Percentiles rank a stretch among this genome's conserved stretches.
These are phyloP conservation scores for Pichia sp. DNA, from an alignment of 1,139 yeast species.

Conservation along the genomic window DNA sequence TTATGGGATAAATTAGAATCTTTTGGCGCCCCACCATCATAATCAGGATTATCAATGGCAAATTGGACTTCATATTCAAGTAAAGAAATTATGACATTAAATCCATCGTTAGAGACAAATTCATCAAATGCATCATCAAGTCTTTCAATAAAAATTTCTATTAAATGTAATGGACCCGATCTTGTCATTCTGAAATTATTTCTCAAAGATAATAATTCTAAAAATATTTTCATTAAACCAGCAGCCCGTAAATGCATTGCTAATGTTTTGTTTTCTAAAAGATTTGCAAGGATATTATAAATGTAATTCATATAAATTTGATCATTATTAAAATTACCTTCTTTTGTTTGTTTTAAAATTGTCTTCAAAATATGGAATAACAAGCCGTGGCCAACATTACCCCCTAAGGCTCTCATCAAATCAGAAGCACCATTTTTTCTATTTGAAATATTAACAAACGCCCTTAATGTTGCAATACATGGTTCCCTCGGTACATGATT, in stretches of 20 bases:
- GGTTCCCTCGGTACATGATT: conserved; percentile 44
- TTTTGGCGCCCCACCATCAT: conserved; percentile 47
- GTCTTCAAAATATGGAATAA: conserved; percentile 66
- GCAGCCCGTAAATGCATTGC: conserved; percentile 52
- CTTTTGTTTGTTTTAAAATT: conserved; percentile 45
- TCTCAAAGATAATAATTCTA: conserved; percentile 53
- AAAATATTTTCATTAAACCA: conserved; percentile 63
- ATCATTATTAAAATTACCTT: conserved; percentile 32
- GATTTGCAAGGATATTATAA: conserved; percentile 52
- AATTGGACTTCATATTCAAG: conserved; percentile 62
- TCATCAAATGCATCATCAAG: conserved; percentile 45
- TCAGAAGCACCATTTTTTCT: conserved; percentile 73
- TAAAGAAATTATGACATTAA: conserved; percentile 52
- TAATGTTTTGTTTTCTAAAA: conserved; percentile 49
- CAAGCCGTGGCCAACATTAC: conserved; percentile 81
- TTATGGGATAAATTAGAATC: conserved; percentile 47
- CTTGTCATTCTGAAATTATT: conserved; percentile 51
- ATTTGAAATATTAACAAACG: conserved; percentile 66
- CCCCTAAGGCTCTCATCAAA: conserved; percentile 76
- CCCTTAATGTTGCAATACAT: conserved; percentile 55
- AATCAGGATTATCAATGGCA: conserved; percentile 52
- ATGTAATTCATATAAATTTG: conserved; percentile 49
- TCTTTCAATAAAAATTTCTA: conserved; percentile 48
- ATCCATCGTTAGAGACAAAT: conserved; percentile 65
- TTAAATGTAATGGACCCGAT: conserved; percentile 59